Evolutionary conservation across 208 protist genomes (phyloP).

Genomic region (Blastocrithidia nonstop): DNA sequence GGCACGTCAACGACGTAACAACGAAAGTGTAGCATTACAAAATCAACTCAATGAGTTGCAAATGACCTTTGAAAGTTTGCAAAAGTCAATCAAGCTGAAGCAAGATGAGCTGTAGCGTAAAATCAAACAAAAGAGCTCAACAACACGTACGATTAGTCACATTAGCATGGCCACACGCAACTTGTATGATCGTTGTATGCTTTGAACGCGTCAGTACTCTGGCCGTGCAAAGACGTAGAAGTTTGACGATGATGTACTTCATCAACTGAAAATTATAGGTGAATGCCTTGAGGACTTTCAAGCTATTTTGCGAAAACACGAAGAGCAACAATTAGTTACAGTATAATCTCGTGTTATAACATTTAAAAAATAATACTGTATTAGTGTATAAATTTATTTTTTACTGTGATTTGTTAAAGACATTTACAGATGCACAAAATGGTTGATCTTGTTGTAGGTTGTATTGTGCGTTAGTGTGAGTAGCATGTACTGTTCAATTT

Average conservation of each 20-base stretch:
- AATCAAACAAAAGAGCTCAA: conserved; percentile 76
- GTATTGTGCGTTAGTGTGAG: too few relatives aligned
- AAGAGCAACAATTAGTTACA: conserved; percentile 12
- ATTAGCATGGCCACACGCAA: conserved; percentile 85
- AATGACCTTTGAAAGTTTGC: conserved; percentile 61
- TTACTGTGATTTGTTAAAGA: too few relatives aligned
- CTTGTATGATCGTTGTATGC: conserved; percentile 76
- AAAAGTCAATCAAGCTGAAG: conserved; percentile 76
- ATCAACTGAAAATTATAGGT: conserved; percentile 76
- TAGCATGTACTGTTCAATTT: too few relatives aligned
- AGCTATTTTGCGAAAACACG: conserved; percentile 51
- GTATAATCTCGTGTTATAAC: too few relatives aligned
- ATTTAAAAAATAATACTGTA: too few relatives aligned
- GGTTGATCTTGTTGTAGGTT: too few relatives aligned
- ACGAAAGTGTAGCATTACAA: conserved; percentile 76
- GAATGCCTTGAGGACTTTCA: conserved; percentile 87
- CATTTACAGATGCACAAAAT: too few relatives aligned
- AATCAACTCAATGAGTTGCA: conserved; percentile 84
- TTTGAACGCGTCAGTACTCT: conserved; percentile 60
- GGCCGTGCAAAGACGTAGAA: conserved; percentile 55
- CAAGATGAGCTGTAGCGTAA: conserved; percentile 82
- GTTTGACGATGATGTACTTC: conserved; percentile 48
- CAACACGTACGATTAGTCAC: conserved; percentile 81
- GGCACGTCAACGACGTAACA: conserved; percentile 64
- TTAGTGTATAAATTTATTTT: too few relatives aligned